Conservation (phyloP, 257 asterid species). For the Lantana camara region DNA sequence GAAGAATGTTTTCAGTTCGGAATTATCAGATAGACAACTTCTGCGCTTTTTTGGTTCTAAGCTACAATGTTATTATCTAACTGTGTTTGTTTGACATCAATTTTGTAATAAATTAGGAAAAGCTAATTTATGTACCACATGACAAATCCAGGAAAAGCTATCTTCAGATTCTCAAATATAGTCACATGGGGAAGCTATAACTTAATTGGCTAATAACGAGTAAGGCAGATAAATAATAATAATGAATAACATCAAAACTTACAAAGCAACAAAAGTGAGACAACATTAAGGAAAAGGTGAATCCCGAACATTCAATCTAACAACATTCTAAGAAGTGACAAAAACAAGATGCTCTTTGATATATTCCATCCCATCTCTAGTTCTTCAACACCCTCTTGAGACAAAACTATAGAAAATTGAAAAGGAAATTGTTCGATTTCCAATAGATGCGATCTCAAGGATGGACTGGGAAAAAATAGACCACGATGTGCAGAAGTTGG, state of each 20-base stretch:
- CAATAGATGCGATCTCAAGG: background rate
- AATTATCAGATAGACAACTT: conserved; percentile 12
- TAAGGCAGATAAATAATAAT: background rate
- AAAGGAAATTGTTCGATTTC: background rate
- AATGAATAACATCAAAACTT: background rate
- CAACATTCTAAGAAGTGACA: background rate
- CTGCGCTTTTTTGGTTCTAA: background rate
- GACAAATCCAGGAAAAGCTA: background rate
- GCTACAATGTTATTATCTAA: background rate
- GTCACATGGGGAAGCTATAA: conserved; percentile 6
- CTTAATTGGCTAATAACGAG: conserved; percentile 21
- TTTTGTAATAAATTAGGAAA: background rate
- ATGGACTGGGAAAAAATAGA: background rate
- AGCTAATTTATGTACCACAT: background rate
- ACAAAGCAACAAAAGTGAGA: conserved; percentile 11
- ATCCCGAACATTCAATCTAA: background rate
- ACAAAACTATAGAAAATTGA: background rate
- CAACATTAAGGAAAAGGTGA: background rate
- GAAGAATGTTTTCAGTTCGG: conserved; percentile 20
- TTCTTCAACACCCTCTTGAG: background rate
- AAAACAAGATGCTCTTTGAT: background rate
- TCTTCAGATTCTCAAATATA: conserved; percentile 8
- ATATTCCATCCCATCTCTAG: conserved; percentile 3
- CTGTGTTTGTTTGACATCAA: background rate
- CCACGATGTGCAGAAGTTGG: background rate